Conservation (phyloP, 2,329 filamentous ascomycete genomes). For the Didymella sp. region DNA sequence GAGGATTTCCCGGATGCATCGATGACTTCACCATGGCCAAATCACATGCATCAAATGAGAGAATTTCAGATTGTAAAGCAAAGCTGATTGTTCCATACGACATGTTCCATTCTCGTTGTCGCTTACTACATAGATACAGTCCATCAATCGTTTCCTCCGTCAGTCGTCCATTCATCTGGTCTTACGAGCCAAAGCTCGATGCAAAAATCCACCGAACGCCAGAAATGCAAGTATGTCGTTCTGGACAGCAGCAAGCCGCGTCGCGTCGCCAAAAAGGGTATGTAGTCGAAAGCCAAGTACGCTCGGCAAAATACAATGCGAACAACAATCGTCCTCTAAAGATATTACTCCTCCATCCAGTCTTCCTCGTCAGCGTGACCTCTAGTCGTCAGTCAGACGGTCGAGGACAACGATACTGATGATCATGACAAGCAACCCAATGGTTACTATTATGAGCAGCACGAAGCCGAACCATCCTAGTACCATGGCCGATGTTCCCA, state of each 20-base stretch:
- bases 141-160: constrained; percentile 29
- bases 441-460: constrained; percentile 91
- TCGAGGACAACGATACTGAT: constrained; percentile 84
- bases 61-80: background rate
- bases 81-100: constrained; percentile 14
- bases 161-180: constrained; percentile 17
- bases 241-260: constrained; percentile 36
- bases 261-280: constrained; percentile 41
- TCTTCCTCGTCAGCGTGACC: background rate
- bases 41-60: background rate
- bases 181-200: constrained; percentile 12
- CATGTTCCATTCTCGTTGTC: constrained; percentile 31
- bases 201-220: constrained; percentile 35
- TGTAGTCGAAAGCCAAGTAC: constrained; percentile 40
- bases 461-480: constrained; percentile 98
- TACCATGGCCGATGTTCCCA: constrained; percentile 95
- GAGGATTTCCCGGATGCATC: constrained; percentile 20
- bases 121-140: constrained; percentile 40
- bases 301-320: constrained; percentile 36
- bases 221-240: constrained; percentile 37
- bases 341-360: constrained; percentile 18
- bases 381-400: constrained; percentile 58
- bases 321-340: constrained; percentile 23
- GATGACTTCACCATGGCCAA: constrained; percentile 11
- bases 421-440: constrained; percentile 95